Conservation (phyloP, 768 basidiomycete genomes). For the Trametes maxima region DNA sequence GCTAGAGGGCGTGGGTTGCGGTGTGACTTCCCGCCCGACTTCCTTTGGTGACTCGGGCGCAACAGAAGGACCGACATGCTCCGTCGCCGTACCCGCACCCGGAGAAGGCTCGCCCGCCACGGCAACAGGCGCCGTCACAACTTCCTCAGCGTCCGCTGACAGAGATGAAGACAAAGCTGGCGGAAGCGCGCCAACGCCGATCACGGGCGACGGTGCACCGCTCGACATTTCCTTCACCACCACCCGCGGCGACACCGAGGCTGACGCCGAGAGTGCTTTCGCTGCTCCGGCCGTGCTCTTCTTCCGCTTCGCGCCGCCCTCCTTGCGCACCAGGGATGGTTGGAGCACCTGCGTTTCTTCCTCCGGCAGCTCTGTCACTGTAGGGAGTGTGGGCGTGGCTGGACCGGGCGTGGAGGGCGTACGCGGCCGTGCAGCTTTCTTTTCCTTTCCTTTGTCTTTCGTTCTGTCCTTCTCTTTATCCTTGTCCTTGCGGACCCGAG, state of each 20-base stretch:
- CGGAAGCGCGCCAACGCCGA: not conserved
- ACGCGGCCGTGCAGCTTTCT: not conserved
- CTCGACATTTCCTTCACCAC: not conserved
- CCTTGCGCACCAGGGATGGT: constrained; percentile 13
- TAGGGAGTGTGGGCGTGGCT: not conserved
- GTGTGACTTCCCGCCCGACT: not conserved
- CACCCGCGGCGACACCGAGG: not conserved
- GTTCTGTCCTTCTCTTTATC: not conserved
- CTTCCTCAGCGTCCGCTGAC: too few relatives aligned
- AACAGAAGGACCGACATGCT: not conserved
- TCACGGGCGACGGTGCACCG: not conserved
- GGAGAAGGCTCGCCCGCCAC: not conserved
- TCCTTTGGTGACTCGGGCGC: not conserved
- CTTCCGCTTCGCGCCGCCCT: not conserved
- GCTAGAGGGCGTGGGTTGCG: too few relatives aligned
- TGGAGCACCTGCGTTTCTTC: constrained; percentile 1
- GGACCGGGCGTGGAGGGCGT: constrained; percentile 1
- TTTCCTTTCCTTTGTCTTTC: constrained; percentile 2
- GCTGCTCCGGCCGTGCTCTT: constrained; percentile 1
- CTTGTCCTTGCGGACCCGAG: not conserved
- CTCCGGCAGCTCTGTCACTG: not conserved
- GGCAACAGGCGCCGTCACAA: not conserved
- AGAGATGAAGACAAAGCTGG: not conserved
- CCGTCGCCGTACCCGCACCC: not conserved
- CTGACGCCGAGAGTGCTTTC: not conserved